Evolutionary conservation across 306 rosid genomes (phyloP).

Genomic region (Boehmeria nivea): DNA sequence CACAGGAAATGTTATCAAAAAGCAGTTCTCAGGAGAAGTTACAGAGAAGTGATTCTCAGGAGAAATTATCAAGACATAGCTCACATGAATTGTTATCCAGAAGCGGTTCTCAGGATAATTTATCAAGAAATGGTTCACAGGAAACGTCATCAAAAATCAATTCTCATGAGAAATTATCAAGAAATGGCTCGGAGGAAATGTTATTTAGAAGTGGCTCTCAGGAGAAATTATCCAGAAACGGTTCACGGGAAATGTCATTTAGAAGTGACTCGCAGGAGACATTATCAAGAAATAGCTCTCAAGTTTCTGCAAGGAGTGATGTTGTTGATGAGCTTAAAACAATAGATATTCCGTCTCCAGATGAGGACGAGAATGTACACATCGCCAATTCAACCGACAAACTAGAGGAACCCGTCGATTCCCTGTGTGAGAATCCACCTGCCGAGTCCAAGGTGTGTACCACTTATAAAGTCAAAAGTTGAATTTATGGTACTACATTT

Average conservation of each 20-base stretch:
- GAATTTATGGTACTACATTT: background rate
- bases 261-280: background rate
- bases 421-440: conserved; percentile 24
- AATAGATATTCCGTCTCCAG: conserved; percentile 29
- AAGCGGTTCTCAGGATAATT: conserved; percentile 21
- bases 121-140: conserved; percentile 19
- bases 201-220: conserved; percentile 19
- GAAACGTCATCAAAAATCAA: conserved; percentile 24
- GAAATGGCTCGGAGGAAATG: conserved; percentile 9
- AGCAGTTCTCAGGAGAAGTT: background rate
- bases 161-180: conserved; percentile 18
- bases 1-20: conserved; percentile 20
- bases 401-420: conserved; percentile 27
- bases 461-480: background rate
- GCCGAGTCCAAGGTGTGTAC: conserved; percentile 41
- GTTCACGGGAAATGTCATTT: background rate
- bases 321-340: conserved; percentile 25
- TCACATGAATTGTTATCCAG: background rate
- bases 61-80: conserved; percentile 25
- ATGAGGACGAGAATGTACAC: conserved; percentile 25
- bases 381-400: conserved; percentile 24
- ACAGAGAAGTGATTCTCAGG: background rate
- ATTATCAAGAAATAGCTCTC: conserved; percentile 20
- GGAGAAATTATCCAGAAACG: background rate
- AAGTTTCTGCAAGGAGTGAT: conserved; percentile 28